Evolutionary conservation across 176 grass and related monocot genomes (phyloP).

Genomic region (Poa annua): DNA sequence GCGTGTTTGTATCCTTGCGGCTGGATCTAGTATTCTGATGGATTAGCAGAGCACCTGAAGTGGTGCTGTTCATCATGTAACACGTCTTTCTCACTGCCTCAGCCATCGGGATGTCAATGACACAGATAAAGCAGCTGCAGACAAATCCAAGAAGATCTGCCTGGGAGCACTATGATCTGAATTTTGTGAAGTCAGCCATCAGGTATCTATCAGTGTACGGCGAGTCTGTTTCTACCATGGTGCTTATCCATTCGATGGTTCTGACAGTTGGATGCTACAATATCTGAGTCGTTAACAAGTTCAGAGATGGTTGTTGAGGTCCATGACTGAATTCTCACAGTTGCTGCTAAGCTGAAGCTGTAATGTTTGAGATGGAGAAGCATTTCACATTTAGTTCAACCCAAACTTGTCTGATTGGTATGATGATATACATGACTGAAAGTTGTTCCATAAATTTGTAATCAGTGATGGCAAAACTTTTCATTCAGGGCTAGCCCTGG

Average conservation of each 20-base stretch:
- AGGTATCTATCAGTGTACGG: conserved; percentile 39
- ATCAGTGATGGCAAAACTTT: background rate
- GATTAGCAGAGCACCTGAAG: conserved; percentile 57
- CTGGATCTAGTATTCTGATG: conserved; percentile 58
- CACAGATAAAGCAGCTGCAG: conserved; percentile 44
- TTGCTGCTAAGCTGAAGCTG: background rate
- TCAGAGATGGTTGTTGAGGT: conserved; percentile 9
- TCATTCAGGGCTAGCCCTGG: background rate
- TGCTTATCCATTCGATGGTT: conserved; percentile 37
- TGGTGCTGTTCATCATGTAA: conserved; percentile 55
- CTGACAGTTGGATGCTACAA: background rate
- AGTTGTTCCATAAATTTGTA: conserved; percentile 12
- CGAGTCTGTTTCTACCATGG: conserved; percentile 39
- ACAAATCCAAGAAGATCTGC: conserved; percentile 56
- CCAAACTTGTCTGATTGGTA: background rate
- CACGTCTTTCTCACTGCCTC: conserved; percentile 38
- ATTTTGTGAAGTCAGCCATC: conserved; percentile 56
- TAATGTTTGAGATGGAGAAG: background rate
- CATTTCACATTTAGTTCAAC: background rate
- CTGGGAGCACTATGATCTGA: conserved; percentile 56
- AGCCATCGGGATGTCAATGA: conserved; percentile 46
- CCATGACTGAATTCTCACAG: background rate
- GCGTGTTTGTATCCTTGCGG: conserved; percentile 37
- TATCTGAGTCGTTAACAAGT: background rate
- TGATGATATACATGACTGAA: conserved; percentile 2